Evolutionary conservation across 148 eudicot genomes (phyloP).

Genomic region (Linanthus parryae): DNA sequence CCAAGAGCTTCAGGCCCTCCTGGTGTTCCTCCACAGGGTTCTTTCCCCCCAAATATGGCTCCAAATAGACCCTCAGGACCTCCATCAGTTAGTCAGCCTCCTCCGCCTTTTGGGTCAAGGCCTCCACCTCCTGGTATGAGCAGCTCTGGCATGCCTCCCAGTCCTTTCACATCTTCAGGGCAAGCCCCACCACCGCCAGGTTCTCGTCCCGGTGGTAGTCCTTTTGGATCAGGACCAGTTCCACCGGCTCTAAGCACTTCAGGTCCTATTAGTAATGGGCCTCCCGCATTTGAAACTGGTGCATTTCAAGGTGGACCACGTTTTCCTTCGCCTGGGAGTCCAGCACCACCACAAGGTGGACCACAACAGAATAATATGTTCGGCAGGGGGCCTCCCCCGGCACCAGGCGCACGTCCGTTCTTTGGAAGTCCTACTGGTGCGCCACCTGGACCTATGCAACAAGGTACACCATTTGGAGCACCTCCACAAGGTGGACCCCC

Average conservation of each 20-base stretch:
- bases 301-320: conserved; percentile 43
- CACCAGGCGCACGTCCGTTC: conserved; percentile 47
- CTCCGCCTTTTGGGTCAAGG: conserved; percentile 50
- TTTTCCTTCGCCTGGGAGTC: conserved; percentile 46
- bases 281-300: conserved; percentile 42
- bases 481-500: conserved; percentile 18
- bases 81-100: conserved; percentile 36
- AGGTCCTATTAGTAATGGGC: conserved; percentile 52
- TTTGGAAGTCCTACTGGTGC: conserved; percentile 40
- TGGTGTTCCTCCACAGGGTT: conserved; percentile 39
- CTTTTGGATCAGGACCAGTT: conserved; percentile 46
- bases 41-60: conserved; percentile 36
- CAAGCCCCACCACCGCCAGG: conserved; percentile 25
- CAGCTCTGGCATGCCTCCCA: conserved; percentile 27
- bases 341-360: conserved; percentile 45
- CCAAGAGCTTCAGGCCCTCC: conserved; percentile 49
- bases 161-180: conserved; percentile 26
- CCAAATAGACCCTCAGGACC: conserved; percentile 47
- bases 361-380: conserved; percentile 24
- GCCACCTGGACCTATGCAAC: conserved; percentile 31
- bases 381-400: conserved; percentile 39
- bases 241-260: conserved; percentile 32
- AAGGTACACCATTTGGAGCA: conserved; percentile 36
- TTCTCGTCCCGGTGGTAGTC: conserved; percentile 50
- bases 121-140: conserved; percentile 43